Conservation (phyloP, 352 stramenopile species). For the Phytopythium delawarense region DNA sequence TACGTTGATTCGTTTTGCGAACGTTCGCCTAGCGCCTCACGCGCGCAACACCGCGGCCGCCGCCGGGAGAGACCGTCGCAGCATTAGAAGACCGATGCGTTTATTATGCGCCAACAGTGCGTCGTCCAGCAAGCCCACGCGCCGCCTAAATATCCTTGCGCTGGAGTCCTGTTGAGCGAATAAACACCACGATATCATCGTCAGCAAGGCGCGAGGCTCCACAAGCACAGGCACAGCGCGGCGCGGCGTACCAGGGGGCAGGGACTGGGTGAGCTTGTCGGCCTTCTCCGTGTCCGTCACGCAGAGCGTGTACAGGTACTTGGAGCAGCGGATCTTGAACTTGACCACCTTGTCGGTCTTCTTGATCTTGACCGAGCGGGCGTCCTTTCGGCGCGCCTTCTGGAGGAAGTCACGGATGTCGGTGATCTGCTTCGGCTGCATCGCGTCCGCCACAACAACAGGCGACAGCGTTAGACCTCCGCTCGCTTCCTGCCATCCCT, state of each 20-base stretch:
- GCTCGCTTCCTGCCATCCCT: background rate
- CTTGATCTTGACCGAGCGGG: constrained; percentile 99
- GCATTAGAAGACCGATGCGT: constrained; percentile 72
- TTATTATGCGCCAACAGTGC: constrained; percentile 52
- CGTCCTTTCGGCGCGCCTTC: constrained; percentile 97
- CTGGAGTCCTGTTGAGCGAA: constrained; percentile 60
- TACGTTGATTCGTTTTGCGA: constrained; percentile 7
- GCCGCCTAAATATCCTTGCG: constrained; percentile 90
- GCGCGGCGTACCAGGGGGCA: constrained; percentile 89
- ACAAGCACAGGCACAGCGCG: background rate
- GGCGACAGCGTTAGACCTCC: background rate
- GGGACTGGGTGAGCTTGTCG: constrained; percentile 99
- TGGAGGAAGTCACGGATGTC: constrained; percentile 99
- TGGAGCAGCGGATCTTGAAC: constrained; percentile 99
- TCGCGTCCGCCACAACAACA: constrained; percentile 8
- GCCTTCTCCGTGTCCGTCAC: constrained; percentile 99
- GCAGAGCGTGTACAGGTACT: constrained; percentile 98
- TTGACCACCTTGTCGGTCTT: constrained; percentile 97
- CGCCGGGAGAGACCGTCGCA: constrained; percentile 2
- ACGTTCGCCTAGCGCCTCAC: constrained; percentile 1
- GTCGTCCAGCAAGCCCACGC: constrained; percentile 4
- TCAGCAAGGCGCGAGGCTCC: background rate
- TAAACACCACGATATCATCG: background rate
- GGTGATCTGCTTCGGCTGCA: constrained; percentile 97
- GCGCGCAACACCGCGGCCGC: background rate